Conservation (phyloP, 441 rosid genomes). For the Arabidopsis hybrid region DNA sequence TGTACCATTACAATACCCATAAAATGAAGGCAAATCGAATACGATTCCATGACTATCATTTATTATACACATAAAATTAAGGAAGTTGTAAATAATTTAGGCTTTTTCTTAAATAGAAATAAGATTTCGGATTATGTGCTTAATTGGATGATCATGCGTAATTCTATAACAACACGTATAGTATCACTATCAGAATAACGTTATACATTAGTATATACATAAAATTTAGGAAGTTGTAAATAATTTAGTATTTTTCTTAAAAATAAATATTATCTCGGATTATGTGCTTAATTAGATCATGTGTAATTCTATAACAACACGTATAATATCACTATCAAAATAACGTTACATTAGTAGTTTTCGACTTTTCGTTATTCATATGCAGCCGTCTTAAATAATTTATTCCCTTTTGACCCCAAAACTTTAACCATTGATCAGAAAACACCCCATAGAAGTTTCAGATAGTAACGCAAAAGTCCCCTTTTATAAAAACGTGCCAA, state of each 20-base stretch:
- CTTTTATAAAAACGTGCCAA: not conserved
- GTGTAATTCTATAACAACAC: too few relatives aligned
- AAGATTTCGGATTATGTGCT: not conserved
- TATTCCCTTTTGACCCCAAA: not conserved
- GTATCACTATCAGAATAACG: too few relatives aligned
- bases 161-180: too few relatives aligned
- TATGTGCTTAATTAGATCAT: too few relatives aligned
- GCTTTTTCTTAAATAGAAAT: not conserved
- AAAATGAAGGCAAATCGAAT: constrained; percentile 19
- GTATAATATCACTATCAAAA: not conserved
- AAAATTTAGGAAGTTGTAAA: too few relatives aligned
- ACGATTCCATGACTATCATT: constrained; percentile 8
- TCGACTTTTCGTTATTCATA: too few relatives aligned
- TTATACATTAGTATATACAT: too few relatives aligned
- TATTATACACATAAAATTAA: not conserved
- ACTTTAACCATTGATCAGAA: accelerated
- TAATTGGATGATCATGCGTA: too few relatives aligned
- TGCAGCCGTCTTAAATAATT: not conserved
- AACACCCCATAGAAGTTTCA: not conserved
- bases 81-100: not conserved
- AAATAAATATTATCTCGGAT: too few relatives aligned
- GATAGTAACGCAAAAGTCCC: not conserved
- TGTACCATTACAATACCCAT: constrained; percentile 6
- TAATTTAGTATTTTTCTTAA: too few relatives aligned
- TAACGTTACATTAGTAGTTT: constrained; percentile 11